phyloP scores from a whole-genome alignment of 371 early-diverging fungal species.

The Rhizopus microsporus region DNA sequence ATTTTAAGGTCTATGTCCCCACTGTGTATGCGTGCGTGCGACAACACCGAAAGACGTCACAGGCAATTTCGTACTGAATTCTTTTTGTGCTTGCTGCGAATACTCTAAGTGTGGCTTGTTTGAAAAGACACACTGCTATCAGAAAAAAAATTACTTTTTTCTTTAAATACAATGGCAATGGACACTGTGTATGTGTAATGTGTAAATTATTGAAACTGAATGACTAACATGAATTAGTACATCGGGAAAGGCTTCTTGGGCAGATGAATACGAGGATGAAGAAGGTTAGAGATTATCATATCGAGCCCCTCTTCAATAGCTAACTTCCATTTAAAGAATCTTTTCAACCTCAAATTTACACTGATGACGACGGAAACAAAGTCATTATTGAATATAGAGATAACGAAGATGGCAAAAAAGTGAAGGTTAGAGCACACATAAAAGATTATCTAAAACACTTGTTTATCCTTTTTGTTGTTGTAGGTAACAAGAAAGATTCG shows the following conservation, averaged over 20 bases:
- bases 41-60: background rate
- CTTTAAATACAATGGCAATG: conserved; percentile 21
- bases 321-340: conserved; percentile 29
- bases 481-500: conserved; percentile 82
- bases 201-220: conserved; percentile 1
- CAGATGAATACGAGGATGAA: conserved; percentile 75
- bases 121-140: conserved; percentile 1
- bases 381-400: conserved; percentile 77
- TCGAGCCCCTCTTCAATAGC: conserved; percentile 1
- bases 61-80: too few species aligned
- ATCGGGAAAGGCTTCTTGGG: conserved; percentile 59
- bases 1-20: too few species aligned
- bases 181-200: conserved; percentile 31
- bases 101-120: background rate
- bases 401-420: conserved; percentile 88
- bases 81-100: background rate
- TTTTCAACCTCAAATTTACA: conserved; percentile 58
- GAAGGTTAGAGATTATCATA: conserved; percentile 23
- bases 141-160: conserved; percentile 5
- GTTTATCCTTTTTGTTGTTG: background rate
- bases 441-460: background rate
- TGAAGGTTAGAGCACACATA: conserved; percentile 59
- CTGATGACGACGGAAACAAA: conserved; percentile 84
- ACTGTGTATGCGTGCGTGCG: too few species aligned
- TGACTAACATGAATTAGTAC: conserved; percentile 19